These are phyloP conservation scores for Termitomyces sp. DNA, from an alignment of 768 basidiomycete genomes.

Conservation along the genomic window DNA sequence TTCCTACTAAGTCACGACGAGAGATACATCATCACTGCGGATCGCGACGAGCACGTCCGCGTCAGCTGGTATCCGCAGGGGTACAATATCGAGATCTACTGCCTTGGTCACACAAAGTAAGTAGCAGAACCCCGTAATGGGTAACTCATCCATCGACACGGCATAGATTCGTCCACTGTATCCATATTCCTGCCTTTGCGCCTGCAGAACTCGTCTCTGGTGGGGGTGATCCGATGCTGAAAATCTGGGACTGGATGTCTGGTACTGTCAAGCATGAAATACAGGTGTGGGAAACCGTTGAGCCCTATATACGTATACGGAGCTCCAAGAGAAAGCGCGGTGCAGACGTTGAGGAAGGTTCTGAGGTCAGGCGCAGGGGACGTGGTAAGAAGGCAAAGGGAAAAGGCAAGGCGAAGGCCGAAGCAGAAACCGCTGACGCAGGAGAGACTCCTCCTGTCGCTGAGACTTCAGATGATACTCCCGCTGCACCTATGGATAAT, in stretches of 20 bases:
- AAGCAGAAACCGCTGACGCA: neutral
- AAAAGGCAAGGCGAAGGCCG: conserved; percentile 22
- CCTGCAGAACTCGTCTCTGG: conserved; percentile 66
- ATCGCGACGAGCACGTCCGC: conserved; percentile 94
- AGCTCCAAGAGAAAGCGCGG: conserved; percentile 30
- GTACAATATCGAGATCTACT: conserved; percentile 80
- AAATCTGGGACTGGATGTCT: conserved; percentile 76
- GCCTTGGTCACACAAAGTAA: conserved; percentile 81
- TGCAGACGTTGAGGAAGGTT: conserved; percentile 26
- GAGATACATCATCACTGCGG: conserved; percentile 79
- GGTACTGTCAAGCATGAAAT: conserved; percentile 54
- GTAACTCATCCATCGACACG: neutral
- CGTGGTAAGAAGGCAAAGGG: conserved; percentile 20
- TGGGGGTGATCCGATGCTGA: conserved; percentile 77
- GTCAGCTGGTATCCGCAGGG: conserved; percentile 88
- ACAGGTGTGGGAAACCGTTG: conserved; percentile 39
- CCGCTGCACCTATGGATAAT: neutral
- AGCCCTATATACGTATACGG: conserved; percentile 43
- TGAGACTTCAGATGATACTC: neutral
- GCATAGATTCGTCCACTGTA: conserved; percentile 68
- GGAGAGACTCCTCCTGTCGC: neutral
- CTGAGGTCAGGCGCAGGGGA: conserved; percentile 15
- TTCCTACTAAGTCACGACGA: conserved; percentile 67
- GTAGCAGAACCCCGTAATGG: conserved; percentile 13
- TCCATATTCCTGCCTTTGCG: conserved; percentile 57